These are phyloP conservation scores for Candida caryicola DNA, from an alignment of 805 yeast species.

Conservation along the genomic window DNA sequence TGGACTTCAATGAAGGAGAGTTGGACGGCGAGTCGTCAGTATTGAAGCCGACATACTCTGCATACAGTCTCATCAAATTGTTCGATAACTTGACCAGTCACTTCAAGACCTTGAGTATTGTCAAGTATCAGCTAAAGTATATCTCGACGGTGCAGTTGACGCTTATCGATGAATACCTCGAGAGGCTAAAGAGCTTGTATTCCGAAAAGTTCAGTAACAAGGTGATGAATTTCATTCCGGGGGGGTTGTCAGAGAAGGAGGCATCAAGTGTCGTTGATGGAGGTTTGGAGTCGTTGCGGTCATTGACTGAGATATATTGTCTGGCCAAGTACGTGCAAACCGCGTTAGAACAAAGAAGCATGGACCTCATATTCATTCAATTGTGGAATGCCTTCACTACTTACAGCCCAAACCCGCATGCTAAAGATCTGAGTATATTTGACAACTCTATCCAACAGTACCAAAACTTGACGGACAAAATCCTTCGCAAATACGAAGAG, in stretches of 20 bases:
- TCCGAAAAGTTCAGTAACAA: slow-evolving; percentile 21
- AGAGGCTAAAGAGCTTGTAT: slow-evolving; percentile 25
- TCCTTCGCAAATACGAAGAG: slow-evolving; percentile 22
- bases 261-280: slow-evolving; percentile 4
- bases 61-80: slow-evolving; percentile 54
- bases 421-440: slow-evolving; percentile 28
- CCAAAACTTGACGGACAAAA: slow-evolving; percentile 16
- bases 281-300: slow-evolving; percentile 26
- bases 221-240: slow-evolving; percentile 35
- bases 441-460: slow-evolving; percentile 25
- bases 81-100: slow-evolving; percentile 56
- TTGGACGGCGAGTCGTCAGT: background rate
- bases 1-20: slow-evolving; percentile 35
- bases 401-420: slow-evolving; percentile 12
- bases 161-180: slow-evolving; percentile 52
- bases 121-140: slow-evolving; percentile 53
- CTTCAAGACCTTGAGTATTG: slow-evolving; percentile 48
- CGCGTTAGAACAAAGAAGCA: slow-evolving; percentile 37
- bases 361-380: slow-evolving; percentile 38
- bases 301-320: slow-evolving; percentile 33
- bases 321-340: slow-evolving; percentile 28
- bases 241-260: slow-evolving; percentile 32
- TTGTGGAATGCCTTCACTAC: slow-evolving; percentile 35
- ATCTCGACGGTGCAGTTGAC: slow-evolving; percentile 57
- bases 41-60: slow-evolving; percentile 57